Conservation (phyloP, 2,329 filamentous ascomycete species). For the Rosellinia necatrix region DNA sequence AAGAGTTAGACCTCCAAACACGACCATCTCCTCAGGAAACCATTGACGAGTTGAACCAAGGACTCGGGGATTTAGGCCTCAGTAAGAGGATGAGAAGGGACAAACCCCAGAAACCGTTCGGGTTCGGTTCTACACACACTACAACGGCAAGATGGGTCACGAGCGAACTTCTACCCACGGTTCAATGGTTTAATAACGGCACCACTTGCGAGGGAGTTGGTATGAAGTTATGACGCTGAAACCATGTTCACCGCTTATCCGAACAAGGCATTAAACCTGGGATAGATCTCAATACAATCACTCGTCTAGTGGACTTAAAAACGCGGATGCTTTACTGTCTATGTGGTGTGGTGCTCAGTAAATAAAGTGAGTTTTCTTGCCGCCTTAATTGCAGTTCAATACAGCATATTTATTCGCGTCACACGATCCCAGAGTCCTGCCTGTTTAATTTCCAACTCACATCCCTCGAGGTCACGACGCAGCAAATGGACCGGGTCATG, state of each 20-base stretch:
- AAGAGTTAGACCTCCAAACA: constrained; percentile 25
- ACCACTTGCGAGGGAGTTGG: constrained; percentile 46
- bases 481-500: too few relatives aligned
- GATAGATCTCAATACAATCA: background rate
- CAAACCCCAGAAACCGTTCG: constrained; percentile 55
- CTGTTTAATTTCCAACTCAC: too few relatives aligned
- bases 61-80: constrained; percentile 30
- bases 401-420: too few relatives aligned
- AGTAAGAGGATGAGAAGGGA: constrained; percentile 45
- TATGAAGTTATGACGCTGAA: constrained; percentile 23
- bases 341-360: constrained; percentile 2
- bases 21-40: constrained; percentile 31
- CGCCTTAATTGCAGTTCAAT: too few relatives aligned
- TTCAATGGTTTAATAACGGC: constrained; percentile 57
- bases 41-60: constrained; percentile 9
- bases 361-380: too few relatives aligned
- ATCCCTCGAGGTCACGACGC: too few relatives aligned
- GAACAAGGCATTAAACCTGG: background rate
- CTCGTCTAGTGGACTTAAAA: background rate
- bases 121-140: constrained; percentile 60
- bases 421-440: too few relatives aligned
- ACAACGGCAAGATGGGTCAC: constrained; percentile 66
- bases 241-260: background rate
- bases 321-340: background rate
- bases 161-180: constrained; percentile 53